Percentiles rank a stretch among this genome's conserved stretches.
These are phyloP conservation scores for Neonothopanus nambi DNA, from an alignment of 1,284 basidiomycete genomes.

Conservation along the genomic window DNA sequence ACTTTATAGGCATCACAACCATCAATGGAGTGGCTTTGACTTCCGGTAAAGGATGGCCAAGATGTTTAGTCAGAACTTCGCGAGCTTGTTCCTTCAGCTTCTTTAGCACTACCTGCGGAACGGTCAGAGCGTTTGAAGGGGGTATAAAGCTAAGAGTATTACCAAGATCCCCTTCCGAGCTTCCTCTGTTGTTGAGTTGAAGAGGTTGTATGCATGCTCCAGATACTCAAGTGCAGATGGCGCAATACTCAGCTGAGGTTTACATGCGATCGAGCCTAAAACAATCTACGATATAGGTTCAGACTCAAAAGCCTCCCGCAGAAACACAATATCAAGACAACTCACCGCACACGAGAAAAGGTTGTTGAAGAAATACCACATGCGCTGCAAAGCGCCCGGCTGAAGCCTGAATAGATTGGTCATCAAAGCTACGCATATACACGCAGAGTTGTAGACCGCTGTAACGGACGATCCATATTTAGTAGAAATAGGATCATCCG, in stretches of 20 bases:
- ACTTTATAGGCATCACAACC: no score
- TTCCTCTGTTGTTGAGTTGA: slow-evolving; percentile 51
- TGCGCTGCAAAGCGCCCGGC: slow-evolving; percentile 4
- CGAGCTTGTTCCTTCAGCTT: no score
- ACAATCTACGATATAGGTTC: slow-evolving; percentile 29
- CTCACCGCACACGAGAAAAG: slow-evolving; percentile 9
- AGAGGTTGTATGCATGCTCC: slow-evolving; percentile 61
- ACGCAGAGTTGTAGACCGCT: slow-evolving; percentile 7
- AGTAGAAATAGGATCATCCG: slow-evolving; percentile 5
- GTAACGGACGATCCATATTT: slow-evolving; percentile 9
- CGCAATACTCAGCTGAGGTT: slow-evolving; percentile 59
- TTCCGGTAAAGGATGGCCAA: no score
- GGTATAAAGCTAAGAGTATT: no score
- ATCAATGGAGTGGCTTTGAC: no score
- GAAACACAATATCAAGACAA: not conserved
- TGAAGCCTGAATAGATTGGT: slow-evolving; percentile 6
- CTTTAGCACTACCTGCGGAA: no score
- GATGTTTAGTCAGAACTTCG: no score
- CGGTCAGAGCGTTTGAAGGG: no score
- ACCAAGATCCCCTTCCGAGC: slow-evolving; percentile 28
- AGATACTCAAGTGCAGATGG: slow-evolving; percentile 63
- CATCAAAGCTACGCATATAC: slow-evolving; percentile 9
- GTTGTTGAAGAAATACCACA: slow-evolving; percentile 7
- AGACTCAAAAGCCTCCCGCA: no score
- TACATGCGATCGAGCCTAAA: slow-evolving; percentile 64